These are phyloP conservation scores for Chalciporus sphaerocephalus DNA, from an alignment of 768 basidiomycete genomes.

Conservation along the genomic window DNA sequence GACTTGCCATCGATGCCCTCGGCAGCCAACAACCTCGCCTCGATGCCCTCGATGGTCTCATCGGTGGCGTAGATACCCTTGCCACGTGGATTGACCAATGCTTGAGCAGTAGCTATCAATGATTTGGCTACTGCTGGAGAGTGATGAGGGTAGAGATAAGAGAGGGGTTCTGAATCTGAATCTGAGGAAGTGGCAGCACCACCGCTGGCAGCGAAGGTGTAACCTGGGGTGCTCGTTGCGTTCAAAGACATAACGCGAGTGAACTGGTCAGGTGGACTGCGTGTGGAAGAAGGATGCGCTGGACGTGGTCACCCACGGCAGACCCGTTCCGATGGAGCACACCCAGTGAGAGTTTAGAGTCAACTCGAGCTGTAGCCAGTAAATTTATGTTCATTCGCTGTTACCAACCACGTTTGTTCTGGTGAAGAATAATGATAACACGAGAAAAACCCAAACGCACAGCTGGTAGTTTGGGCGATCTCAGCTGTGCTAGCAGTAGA, in stretches of 20 bases:
- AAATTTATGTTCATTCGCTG: neutral
- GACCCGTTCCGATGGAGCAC: neutral
- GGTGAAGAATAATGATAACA: neutral
- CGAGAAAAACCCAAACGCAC: conserved; percentile 1
- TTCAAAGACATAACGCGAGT: conserved; percentile 17
- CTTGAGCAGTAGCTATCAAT: conserved; percentile 41
- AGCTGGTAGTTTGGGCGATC: too few relatives aligned
- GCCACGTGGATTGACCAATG: conserved; percentile 44
- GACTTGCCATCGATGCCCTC: conserved; percentile 21
- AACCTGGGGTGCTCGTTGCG: conserved; percentile 22
- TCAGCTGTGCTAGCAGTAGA: too few relatives aligned
- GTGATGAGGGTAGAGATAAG: conserved; percentile 40
- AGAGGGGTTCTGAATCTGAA: conserved; percentile 9
- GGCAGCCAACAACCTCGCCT: conserved; percentile 36
- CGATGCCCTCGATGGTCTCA: conserved; percentile 44
- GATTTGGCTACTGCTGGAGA: conserved; percentile 38
- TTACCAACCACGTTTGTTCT: neutral
- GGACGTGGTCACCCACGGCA: neutral
- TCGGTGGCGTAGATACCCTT: conserved; percentile 55
- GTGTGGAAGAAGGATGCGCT: neutral
- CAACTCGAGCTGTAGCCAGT: too few relatives aligned
- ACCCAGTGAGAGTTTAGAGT: neutral
- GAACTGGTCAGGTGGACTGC: neutral
- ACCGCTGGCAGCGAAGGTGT: conserved; percentile 30
- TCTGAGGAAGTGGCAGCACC: conserved; percentile 3